Evolutionary conservation across 1,139 yeast genomes (phyloP).

Genomic region (Chernovozyma sophiae-reginae): DNA sequence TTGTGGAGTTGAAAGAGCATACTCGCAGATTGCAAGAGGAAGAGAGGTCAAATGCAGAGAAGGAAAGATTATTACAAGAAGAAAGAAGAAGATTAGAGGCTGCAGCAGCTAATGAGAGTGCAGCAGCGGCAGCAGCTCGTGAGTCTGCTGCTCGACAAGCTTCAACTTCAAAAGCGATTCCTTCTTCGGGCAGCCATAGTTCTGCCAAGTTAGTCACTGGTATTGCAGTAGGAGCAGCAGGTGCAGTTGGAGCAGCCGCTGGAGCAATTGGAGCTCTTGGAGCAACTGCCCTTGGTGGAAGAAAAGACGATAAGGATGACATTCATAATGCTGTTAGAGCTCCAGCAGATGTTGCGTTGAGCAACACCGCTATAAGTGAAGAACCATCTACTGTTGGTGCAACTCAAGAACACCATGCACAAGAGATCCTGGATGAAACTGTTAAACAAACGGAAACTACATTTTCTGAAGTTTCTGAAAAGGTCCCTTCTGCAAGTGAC

Average conservation of each 20-base stretch:
- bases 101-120: conserved; percentile 9
- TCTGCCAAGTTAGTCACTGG: conserved; percentile 10
- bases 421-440: too few species aligned
- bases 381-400: too few species aligned
- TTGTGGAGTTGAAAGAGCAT: conserved; percentile 18
- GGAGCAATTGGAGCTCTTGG: conserved; percentile 11
- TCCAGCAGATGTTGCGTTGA: too few species aligned
- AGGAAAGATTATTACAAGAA: conserved; percentile 24
- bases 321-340: too few species aligned
- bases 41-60: conserved; percentile 12
- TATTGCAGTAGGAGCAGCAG: conserved; percentile 12
- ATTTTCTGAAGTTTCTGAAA: too few species aligned
- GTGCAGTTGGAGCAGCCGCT: conserved; percentile 26
- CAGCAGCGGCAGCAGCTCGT: conserved; percentile 13
- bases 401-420: too few species aligned
- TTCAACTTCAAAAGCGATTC: conserved; percentile 12
- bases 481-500: too few species aligned
- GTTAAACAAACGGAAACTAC: too few species aligned
- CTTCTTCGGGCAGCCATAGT: conserved; percentile 8
- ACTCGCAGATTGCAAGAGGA: conserved; percentile 14
- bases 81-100: conserved; percentile 33
- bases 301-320: too few species aligned
- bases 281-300: too few species aligned
- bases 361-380: too few species aligned
- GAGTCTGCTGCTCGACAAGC: conserved; percentile 1